These are phyloP conservation scores for Aspergillus ochraceus DNA, from an alignment of 2,329 filamentous ascomycete genomes.

Conservation along the genomic window DNA sequence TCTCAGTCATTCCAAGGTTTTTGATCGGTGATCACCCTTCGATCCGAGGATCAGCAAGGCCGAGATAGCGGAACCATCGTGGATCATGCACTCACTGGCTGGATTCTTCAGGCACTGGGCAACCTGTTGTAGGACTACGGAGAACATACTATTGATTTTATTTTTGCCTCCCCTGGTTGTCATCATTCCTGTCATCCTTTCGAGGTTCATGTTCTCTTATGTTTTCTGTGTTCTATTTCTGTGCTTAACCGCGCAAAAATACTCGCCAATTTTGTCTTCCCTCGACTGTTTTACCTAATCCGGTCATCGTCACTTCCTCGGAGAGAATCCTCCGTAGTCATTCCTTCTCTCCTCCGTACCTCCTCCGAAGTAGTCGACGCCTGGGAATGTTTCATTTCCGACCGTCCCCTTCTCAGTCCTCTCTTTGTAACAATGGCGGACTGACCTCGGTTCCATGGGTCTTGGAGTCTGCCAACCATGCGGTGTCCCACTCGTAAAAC, in stretches of 20 bases:
- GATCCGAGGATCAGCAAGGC: conserved; percentile 15
- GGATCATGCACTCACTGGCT: conserved; percentile 8
- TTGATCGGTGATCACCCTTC: conserved; percentile 11
- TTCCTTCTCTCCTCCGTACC: background rate
- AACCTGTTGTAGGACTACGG: background rate
- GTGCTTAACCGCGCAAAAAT: too few relatives aligned
- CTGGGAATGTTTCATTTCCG: background rate
- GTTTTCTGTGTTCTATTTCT: too few relatives aligned
- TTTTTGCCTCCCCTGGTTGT: background rate
- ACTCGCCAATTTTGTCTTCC: background rate
- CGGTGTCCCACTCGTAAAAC: background rate
- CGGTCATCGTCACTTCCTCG: background rate
- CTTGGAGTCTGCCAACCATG: background rate
- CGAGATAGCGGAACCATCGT: conserved; percentile 10
- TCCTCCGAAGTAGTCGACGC: background rate
- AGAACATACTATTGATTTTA: too few relatives aligned
- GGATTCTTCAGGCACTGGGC: background rate
- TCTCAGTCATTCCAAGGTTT: conserved; percentile 5
- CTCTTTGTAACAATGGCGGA: background rate
- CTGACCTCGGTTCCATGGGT: background rate
- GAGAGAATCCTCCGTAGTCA: background rate
- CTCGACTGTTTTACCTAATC: background rate
- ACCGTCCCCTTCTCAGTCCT: background rate
- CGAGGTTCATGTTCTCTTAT: background rate
- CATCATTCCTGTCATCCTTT: background rate